A percentile compares a stretch with the other conserved stretches of the same genome.
phyloP scores from a whole-genome alignment of 169 alveolate species.

The Blepharisma undulans region DNA sequence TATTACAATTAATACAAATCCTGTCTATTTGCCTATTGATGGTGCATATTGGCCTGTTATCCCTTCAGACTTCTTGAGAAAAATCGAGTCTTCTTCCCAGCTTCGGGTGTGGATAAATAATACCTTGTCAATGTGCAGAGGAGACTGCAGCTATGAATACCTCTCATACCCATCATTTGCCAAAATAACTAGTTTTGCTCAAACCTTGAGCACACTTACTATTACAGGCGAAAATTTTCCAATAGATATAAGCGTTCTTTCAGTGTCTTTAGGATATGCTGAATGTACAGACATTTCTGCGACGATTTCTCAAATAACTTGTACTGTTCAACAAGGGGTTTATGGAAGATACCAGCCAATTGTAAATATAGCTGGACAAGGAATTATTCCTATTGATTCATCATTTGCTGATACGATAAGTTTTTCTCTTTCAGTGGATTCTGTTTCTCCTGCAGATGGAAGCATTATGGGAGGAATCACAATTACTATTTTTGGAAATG shows the following conservation, averaged over 20 bases:
- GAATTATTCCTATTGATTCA: not conserved
- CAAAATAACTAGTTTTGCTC: not conserved
- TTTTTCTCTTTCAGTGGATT: not conserved
- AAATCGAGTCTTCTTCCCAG: not conserved
- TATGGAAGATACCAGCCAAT: not conserved
- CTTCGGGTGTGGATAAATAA: not conserved
- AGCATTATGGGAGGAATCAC: not conserved
- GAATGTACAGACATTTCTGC: not conserved
- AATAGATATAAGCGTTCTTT: not conserved
- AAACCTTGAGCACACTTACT: not conserved
- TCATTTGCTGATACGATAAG: not conserved
- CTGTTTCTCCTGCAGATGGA: not conserved
- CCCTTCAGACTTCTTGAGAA: constrained; percentile 34
- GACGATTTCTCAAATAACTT: not conserved
- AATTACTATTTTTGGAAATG: not conserved
- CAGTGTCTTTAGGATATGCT: not conserved
- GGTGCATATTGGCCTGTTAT: not conserved
- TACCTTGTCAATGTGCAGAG: not conserved
- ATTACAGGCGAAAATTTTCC: not conserved
- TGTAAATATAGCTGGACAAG: not conserved
- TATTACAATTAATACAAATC: not conserved
- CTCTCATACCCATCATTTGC: not conserved
- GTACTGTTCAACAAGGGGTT: not conserved
- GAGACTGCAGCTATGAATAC: constrained; percentile 1
- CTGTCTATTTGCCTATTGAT: not conserved